Evolutionary conservation across 345 rosid species (phyloP), one percentile per base, ranked within the genome.

Genomic region (Melastoma malabathricum): DNA sequence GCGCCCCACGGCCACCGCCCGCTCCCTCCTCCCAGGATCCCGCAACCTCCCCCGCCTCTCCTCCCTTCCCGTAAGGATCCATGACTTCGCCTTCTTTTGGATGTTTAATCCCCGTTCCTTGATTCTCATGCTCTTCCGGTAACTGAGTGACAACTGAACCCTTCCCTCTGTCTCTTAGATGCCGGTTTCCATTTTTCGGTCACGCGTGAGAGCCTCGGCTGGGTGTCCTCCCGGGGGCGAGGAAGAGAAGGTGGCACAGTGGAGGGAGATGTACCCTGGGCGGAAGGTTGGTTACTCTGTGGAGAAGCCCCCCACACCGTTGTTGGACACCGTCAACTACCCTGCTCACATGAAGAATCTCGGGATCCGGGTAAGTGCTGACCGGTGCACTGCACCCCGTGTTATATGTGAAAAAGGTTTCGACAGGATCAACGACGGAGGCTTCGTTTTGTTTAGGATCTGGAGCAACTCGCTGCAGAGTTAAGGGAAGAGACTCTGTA

Each of bases 301-400:
- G 14, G 76, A 55, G 18, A 83, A 79, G 59, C 86, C 92, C 6
- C 55, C 61, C 1, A 83, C 95, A 3, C 92, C 89, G 7, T 80
- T 83, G 72, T 57, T 86, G 51, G 92, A 83, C 59, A 78, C 88
- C 3, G 48, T 86, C 57, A 80, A 78, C 62, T 69, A 78, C 65
- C 95, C 92, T 7, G 50, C 64, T 59, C 92, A 86, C 56, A 78
- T 82, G 92, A 82, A 86, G 72, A 82, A 80, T 57, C 64, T 86
- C 8, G 64, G 82, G 16, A 59, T 56, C 25, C 69, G 62, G 80
- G 95, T 86, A 31, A 31, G 38, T 5, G 38, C 38, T 9, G 10
- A 2, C 38, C 6, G 38, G 7, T 5, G 10, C 38, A 9, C 7
- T 31, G 38, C 38, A 31, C 38, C 1, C 1, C 38, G 38, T 9